Evolutionary conservation across 495 filamentous ascomycete species (phyloP), one percentile per base, ranked within the genome.

Genomic region (Trichoderma virens): DNA sequence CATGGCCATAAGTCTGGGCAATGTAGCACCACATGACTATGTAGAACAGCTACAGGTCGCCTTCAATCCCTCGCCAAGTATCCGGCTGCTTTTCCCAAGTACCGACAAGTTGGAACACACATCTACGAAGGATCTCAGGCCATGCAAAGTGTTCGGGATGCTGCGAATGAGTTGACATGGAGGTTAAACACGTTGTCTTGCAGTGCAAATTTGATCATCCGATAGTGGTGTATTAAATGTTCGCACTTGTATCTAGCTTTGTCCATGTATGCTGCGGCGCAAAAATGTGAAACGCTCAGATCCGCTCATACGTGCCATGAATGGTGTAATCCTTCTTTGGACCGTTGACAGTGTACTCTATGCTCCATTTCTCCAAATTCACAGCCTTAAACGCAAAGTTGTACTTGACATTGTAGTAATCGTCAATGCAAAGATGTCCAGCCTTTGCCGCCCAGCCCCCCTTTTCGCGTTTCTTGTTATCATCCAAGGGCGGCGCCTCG

Each of bases 281-380:
- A 9, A 8, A 56, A 27, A 56, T 25, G 27, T 13, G 23, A 3
- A 14, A 16, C 27, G 9, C 23, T 56, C 25, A 56, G 14, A 56
- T 56, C 51, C 77, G 70, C 35, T 65, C 75, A 65, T 86, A 87
- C 0, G 70, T 65, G 7, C 79, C 82, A 62, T 80, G 71, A 45
- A 84, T 83, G 0, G 71, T 80, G 72, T 90, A 91, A 69, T 90
- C 83, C 72, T 90, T 90, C 66, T 83, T 80, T 35, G 87, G 88
- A 0, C 87, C 88, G 59, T 77, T 83, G 47, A 89, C 87, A 27
- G 70, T 78, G 69, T 90, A 88, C 66, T 75, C 77, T 35, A 87
- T 70, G 65, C 72, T 78, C 79, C 87, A 90, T 60, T 73, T 72
- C 45, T 62, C 64, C 65, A 91, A 65, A 51, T 76, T 79, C 8